phyloP scores from a whole-genome alignment of 1,139 yeast species.

The Hanseniaspora gamundiae region DNA sequence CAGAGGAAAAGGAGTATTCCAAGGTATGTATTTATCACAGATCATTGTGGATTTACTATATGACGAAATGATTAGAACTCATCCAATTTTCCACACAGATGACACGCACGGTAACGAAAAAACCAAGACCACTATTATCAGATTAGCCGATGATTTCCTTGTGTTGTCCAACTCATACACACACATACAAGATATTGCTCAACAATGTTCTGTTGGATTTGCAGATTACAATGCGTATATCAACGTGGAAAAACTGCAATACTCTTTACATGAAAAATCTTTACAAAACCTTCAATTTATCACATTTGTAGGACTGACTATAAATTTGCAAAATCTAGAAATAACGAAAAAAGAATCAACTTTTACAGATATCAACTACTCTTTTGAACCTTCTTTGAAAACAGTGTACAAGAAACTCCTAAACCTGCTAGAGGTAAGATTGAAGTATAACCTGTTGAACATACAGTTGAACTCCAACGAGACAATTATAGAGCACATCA shows the following conservation, averaged over 20 bases:
- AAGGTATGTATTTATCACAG: slow-evolving; percentile 74
- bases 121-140: slow-evolving; percentile 33
- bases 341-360: slow-evolving; percentile 18
- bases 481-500: slow-evolving; percentile 14
- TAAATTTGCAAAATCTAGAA: slow-evolving; percentile 19
- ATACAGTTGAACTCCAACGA: slow-evolving; percentile 11
- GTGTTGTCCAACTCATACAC: slow-evolving; percentile 34
- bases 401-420: slow-evolving; percentile 12
- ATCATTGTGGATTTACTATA: slow-evolving; percentile 66
- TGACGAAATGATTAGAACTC: slow-evolving; percentile 43
- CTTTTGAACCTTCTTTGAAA: slow-evolving; percentile 13
- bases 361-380: slow-evolving; percentile 12
- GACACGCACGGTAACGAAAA: slow-evolving; percentile 9
- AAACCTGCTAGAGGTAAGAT: slow-evolving; percentile 15
- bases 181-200: not conserved
- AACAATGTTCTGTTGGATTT: not conserved
- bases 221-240: slow-evolving; percentile 1
- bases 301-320: slow-evolving; percentile 19
- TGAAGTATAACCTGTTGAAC: slow-evolving; percentile 18
- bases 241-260: not conserved
- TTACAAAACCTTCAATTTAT: not conserved
- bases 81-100: slow-evolving; percentile 25
- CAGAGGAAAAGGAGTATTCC: slow-evolving; percentile 65
- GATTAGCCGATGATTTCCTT: slow-evolving; percentile 82
- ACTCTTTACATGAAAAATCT: slow-evolving; percentile 8